Base-by-base conservation (phyloP, 176 grass and related monocot genomes). In the Dendrocalamus sinicus region DNA sequence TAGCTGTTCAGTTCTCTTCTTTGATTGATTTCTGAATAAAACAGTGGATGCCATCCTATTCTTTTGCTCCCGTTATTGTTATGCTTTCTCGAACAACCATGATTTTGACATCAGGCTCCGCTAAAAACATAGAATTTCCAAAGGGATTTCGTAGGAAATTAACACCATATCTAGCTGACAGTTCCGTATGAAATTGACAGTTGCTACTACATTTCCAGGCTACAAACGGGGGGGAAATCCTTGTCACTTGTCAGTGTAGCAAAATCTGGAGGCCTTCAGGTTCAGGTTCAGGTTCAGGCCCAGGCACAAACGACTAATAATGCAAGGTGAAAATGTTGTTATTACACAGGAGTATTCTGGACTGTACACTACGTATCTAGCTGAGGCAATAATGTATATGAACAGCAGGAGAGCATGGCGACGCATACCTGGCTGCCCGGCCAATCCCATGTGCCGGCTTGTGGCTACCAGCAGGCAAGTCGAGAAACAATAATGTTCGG, bases 401-500 rank as follows among this genome's bases (percentile, higher is more conserved):
- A 6, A 23, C 53, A 41, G 71, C 53, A 72, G 67, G 51, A 83
- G 70, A 37, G 70, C 81, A 75, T 75, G 70, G 58, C 58, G 45
- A 84, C 46, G 82, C 73, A 44, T 67, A 76, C 72, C 72, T 67
- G 82, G 59, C 26, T 46, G 53, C 10, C 63, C 46, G 30, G 14
- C 86, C 54, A 83, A 83, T 24, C 57, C 81, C 86, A 89, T 89
- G 86, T 88, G 86, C 78, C 50, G 55, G 54, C 24, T 73, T 73
- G 39, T 53, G 63, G 20, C 26, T 12, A 20, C 60, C 75, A 50
- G 57, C 74, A 40, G 39, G 66, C 66, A 24, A 24, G 8, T 66
- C 87, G 75, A 52, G 79, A 88, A 83, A 88, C 86, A 35, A 35
- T 35, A 78, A 76, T 83, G 73, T 71, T 65, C 13, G 55, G 73